phyloP scores from a whole-genome alignment of 2,329 filamentous ascomycete genomes.

The Venturia pyrina region DNA sequence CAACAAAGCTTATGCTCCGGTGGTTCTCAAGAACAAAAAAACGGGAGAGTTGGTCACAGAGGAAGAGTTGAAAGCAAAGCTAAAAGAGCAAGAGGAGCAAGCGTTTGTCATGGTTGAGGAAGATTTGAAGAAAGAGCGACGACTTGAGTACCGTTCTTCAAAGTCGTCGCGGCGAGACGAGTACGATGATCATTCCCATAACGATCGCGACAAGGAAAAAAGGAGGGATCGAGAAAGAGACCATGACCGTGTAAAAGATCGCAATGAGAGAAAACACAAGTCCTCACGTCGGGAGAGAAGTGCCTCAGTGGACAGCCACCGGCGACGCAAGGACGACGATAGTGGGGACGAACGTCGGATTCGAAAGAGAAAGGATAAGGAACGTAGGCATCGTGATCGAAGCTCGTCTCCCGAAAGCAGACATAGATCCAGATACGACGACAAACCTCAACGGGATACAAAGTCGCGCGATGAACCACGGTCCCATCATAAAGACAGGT shows the following conservation, averaged over 20 bases:
- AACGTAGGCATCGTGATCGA: conserved; percentile 4
- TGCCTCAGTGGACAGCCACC: conserved; percentile 13
- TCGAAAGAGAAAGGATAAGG: not conserved
- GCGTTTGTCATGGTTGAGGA: conserved; percentile 18
- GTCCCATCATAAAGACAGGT: conserved; percentile 6
- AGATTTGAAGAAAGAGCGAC: conserved; percentile 12
- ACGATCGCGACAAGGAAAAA: not conserved
- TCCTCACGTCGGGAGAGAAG: conserved; percentile 15
- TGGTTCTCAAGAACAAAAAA: conserved; percentile 49
- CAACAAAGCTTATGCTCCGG: conserved; percentile 48
- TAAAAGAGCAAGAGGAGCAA: conserved; percentile 36
- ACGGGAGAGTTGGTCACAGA: conserved; percentile 55
- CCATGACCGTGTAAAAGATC: conserved; percentile 6
- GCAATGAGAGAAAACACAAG: conserved; percentile 13
- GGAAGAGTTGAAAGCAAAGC: conserved; percentile 46
- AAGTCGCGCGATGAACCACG: not conserved
- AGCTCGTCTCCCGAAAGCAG: not conserved
- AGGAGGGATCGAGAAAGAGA: conserved; percentile 6
- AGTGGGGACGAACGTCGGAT: not conserved
- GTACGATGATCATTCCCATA: not conserved
- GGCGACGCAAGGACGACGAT: conserved; percentile 3
- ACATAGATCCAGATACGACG: conserved; percentile 6
- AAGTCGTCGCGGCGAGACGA: conserved; percentile 2
- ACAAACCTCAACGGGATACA: not conserved
- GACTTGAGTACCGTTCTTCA: not conserved